phyloP scores from a whole-genome alignment of 768 basidiomycete genomes.

The Hericium alpestre region DNA sequence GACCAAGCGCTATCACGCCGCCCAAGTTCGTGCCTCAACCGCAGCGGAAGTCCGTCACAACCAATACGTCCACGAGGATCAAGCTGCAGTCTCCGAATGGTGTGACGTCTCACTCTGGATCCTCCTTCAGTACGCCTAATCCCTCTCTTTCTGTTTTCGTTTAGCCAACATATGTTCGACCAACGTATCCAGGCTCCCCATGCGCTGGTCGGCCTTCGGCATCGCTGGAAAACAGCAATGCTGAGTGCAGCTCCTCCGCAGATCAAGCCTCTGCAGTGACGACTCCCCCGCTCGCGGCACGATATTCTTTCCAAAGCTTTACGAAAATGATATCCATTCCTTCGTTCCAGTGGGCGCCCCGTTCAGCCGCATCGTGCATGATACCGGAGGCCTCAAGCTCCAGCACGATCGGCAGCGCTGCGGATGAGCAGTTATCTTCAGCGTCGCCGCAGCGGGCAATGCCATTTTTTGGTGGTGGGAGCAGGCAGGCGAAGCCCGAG shows the following conservation, averaged over 20 bases:
- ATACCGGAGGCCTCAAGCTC: conserved; percentile 15
- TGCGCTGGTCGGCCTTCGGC: not conserved
- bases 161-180: not conserved
- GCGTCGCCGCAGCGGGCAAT: conserved; percentile 6
- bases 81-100: not conserved
- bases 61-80: not conserved
- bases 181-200: not conserved
- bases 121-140: conserved; percentile 1
- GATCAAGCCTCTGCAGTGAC: conserved; percentile 30
- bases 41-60: not conserved
- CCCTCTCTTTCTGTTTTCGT: not conserved
- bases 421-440: conserved; percentile 8
- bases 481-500: conserved; percentile 13
- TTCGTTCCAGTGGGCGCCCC: conserved; percentile 34
- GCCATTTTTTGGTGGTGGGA: conserved; percentile 5
- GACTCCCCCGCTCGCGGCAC: conserved; percentile 42
- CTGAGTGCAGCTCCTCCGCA: conserved; percentile 1
- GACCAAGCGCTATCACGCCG: conserved; percentile 22
- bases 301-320: conserved; percentile 49
- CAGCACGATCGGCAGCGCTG: conserved; percentile 4
- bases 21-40: conserved; percentile 23
- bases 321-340: conserved; percentile 46
- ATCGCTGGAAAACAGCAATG: not conserved
- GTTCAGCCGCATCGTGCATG: conserved; percentile 11
- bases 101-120: not conserved